phyloP scores from a whole-genome alignment of 768 basidiomycete species.

The Kockovaella imperatae region DNA sequence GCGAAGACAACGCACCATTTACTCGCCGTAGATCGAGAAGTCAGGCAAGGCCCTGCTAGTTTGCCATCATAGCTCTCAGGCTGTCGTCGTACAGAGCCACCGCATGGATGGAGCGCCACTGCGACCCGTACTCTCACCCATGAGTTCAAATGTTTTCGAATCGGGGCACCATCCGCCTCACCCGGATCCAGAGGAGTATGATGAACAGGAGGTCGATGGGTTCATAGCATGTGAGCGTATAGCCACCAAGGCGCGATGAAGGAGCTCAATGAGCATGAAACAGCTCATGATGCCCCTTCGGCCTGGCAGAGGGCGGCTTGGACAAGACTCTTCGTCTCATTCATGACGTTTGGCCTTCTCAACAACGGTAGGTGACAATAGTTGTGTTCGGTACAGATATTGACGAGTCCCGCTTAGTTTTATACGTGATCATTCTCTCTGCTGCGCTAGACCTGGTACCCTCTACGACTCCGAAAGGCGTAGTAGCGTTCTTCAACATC shows the following conservation, averaged over 20 bases:
- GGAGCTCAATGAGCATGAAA: neutral
- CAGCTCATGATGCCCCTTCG: conserved; percentile 4
- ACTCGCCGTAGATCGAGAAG: too few species aligned
- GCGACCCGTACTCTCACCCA: too few species aligned
- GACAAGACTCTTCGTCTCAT: conserved; percentile 48
- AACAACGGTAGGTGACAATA: conserved; percentile 64
- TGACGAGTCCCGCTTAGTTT: conserved; percentile 50
- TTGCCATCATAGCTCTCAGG: too few species aligned
- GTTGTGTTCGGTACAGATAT: neutral
- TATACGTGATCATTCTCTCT: conserved; percentile 93
- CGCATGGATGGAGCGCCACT: too few species aligned
- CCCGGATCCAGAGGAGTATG: conserved; percentile 1
- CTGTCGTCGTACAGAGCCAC: too few species aligned
- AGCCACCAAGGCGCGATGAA: neutral
- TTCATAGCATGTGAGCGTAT: conserved; percentile 12
- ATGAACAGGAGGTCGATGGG: conserved; percentile 16
- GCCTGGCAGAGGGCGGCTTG: conserved; percentile 10
- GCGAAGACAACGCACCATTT: too few species aligned
- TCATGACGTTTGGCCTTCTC: conserved; percentile 84
- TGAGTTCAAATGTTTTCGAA: too few species aligned
- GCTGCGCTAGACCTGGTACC: conserved; percentile 92
- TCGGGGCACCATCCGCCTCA: too few species aligned
- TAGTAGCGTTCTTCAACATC: conserved; percentile 93
- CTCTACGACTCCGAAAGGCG: conserved; percentile 82
- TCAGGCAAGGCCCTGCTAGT: too few species aligned